Conservation (phyloP, 352 stramenopile species). For the Phytophthora palmivora region DNA sequence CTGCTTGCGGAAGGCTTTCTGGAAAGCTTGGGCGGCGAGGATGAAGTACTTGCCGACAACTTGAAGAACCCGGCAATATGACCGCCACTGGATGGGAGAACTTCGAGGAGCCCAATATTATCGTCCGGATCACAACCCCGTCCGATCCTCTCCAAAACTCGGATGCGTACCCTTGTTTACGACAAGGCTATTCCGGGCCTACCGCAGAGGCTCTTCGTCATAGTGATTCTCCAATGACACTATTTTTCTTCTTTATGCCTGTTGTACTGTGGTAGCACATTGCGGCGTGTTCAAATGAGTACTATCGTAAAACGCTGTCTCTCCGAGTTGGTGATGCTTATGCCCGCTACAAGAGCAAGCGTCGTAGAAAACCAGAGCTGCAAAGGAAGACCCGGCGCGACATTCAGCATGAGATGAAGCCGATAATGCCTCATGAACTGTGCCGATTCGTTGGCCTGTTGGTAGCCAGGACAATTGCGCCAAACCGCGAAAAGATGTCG, state of each 20-base stretch:
- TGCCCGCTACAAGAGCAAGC: slow-evolving; percentile 12
- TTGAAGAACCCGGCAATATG: slow-evolving; percentile 10
- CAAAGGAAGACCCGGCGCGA: slow-evolving; percentile 12
- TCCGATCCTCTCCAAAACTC: slow-evolving; percentile 9
- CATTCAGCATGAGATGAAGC: slow-evolving; percentile 18
- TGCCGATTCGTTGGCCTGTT: slow-evolving; percentile 5
- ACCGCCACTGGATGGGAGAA: slow-evolving; percentile 7
- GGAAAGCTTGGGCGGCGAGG: slow-evolving; percentile 9
- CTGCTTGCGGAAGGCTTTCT: slow-evolving; percentile 20
- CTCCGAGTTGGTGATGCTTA: slow-evolving; percentile 5
- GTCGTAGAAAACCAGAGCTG: background rate
- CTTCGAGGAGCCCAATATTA: slow-evolving; percentile 9
- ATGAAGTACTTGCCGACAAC: slow-evolving; percentile 17
- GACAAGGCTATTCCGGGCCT: slow-evolving; percentile 4
- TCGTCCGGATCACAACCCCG: background rate
- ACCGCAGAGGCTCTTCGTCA: background rate
- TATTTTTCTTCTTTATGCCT: slow-evolving; percentile 28
- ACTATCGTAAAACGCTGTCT: slow-evolving; percentile 15
- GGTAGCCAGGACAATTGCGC: slow-evolving; percentile 7
- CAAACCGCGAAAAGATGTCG: slow-evolving; percentile 17
- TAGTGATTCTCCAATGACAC: slow-evolving; percentile 1
- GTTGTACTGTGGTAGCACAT: slow-evolving; percentile 30
- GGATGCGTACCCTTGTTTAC: slow-evolving; percentile 5
- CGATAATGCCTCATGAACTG: slow-evolving; percentile 9
- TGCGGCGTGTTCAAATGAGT: slow-evolving; percentile 16